phyloP scores from a whole-genome alignment of 305 asterid species.

The Solanum hybrid region DNA sequence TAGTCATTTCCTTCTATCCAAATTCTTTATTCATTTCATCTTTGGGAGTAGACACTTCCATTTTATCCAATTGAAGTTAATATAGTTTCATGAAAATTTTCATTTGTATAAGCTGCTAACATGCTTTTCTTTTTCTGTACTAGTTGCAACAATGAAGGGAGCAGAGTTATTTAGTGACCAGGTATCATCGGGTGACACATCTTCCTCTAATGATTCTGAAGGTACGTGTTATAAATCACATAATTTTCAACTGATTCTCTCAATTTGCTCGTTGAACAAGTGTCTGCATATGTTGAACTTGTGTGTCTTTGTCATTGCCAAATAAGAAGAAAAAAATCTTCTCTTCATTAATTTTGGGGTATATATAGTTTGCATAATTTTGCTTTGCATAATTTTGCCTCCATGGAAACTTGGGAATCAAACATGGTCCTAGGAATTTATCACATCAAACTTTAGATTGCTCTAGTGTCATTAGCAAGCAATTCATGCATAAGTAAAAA shows the following conservation, averaged over 20 bases:
- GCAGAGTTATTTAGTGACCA: constrained; percentile 28
- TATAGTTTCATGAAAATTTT: neutral
- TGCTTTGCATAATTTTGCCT: neutral
- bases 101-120: neutral
- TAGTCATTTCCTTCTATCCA: neutral
- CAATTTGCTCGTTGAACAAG: neutral
- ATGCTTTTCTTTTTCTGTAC: neutral
- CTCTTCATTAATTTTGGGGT: neutral
- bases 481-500: neutral
- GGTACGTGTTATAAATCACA: constrained; percentile 23
- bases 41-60: neutral
- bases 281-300: neutral
- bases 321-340: neutral
- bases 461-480: neutral
- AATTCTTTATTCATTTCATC: neutral
- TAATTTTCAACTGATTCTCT: neutral
- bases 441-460: neutral
- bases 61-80: neutral
- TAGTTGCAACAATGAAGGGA: constrained; percentile 21
- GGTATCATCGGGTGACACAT: constrained; percentile 43
- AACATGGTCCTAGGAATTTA: neutral
- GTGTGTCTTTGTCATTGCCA: neutral
- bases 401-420: neutral
- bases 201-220: constrained; percentile 22
- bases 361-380: neutral